phyloP scores from a whole-genome alignment of 75 land plant species.

The Pseudotsuga menziesii region DNA sequence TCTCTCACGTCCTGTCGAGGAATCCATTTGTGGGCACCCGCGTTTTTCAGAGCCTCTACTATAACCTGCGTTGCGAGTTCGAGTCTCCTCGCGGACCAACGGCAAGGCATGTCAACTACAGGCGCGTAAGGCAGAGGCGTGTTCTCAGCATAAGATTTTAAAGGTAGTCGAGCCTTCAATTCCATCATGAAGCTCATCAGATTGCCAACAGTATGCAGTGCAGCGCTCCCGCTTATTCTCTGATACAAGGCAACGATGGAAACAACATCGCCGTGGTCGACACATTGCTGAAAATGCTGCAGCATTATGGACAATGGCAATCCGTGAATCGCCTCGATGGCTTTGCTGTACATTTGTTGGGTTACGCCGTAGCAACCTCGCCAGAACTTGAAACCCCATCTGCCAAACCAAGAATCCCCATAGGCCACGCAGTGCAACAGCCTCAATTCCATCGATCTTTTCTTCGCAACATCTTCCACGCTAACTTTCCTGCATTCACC shows the following conservation, averaged over 20 bases:
- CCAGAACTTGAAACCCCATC: conserved; percentile 81
- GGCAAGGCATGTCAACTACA: conserved; percentile 34
- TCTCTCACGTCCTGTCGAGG: conserved; percentile 80
- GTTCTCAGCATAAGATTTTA: conserved; percentile 2
- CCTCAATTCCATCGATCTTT: conserved; percentile 54
- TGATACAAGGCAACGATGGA: conserved; percentile 44
- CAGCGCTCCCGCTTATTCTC: conserved; percentile 29
- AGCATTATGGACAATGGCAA: conserved; percentile 39
- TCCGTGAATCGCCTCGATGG: conserved; percentile 48
- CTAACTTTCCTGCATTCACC: conserved; percentile 57
- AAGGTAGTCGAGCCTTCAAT: conserved; percentile 44
- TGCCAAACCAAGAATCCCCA: conserved; percentile 83
- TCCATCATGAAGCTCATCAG: conserved; percentile 79
- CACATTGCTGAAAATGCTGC: conserved; percentile 21
- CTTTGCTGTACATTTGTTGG: conserved; percentile 38
- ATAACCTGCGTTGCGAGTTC: conserved; percentile 68
- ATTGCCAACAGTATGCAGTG: conserved; percentile 50
- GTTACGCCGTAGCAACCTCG: conserved; percentile 73
- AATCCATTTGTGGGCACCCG: conserved; percentile 37
- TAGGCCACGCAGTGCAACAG: conserved; percentile 70
- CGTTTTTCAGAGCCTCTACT: conserved; percentile 55
- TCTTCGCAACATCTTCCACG: conserved; percentile 69
- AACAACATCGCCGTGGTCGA: conserved; percentile 22
- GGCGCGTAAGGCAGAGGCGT: neutral
- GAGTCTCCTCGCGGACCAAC: conserved; percentile 75